These are phyloP conservation scores for Kondoa subrosea DNA, from an alignment of 768 basidiomycete genomes.

Conservation along the genomic window DNA sequence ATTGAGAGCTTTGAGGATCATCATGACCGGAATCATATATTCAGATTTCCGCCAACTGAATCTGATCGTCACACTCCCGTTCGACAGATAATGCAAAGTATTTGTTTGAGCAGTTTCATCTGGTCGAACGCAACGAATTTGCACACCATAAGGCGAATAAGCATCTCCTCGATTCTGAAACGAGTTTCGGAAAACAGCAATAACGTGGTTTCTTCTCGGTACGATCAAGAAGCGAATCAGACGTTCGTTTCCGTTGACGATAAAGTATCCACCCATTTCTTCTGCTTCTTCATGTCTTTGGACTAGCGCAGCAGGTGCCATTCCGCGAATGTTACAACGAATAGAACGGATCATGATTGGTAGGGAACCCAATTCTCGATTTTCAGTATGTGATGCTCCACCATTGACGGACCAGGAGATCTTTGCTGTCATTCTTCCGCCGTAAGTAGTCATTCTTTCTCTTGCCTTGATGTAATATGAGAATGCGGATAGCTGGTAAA, in stretches of 20 bases:
- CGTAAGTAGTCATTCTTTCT: conserved; percentile 80
- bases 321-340: conserved; percentile 71
- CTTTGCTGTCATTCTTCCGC: conserved; percentile 71
- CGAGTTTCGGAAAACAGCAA: conserved; percentile 74
- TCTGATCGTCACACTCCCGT: conserved; percentile 87
- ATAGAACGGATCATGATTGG: conserved; percentile 97
- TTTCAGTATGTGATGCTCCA: conserved; percentile 51
- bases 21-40: conserved; percentile 93
- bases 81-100: conserved; percentile 90
- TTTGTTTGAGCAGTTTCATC: conserved; percentile 91
- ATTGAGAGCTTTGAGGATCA: conserved; percentile 81
- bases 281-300: conserved; percentile 85
- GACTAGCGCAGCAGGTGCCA: conserved; percentile 75
- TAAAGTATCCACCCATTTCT: conserved; percentile 96
- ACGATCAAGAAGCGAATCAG: conserved; percentile 94
- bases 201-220: conserved; percentile 86
- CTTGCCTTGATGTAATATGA: conserved; percentile 48
- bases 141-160: conserved; percentile 83
- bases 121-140: conserved; percentile 81
- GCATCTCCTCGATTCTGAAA: conserved; percentile 85
- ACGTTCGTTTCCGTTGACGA: conserved; percentile 97
- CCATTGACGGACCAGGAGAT: conserved; percentile 66
- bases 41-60: conserved; percentile 97
- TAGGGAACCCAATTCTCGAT: conserved; percentile 70
- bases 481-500: neutral